These are phyloP conservation scores for Cladosporium sp. DNA, from an alignment of 2,329 filamentous ascomycete genomes.

Conservation along the genomic window DNA sequence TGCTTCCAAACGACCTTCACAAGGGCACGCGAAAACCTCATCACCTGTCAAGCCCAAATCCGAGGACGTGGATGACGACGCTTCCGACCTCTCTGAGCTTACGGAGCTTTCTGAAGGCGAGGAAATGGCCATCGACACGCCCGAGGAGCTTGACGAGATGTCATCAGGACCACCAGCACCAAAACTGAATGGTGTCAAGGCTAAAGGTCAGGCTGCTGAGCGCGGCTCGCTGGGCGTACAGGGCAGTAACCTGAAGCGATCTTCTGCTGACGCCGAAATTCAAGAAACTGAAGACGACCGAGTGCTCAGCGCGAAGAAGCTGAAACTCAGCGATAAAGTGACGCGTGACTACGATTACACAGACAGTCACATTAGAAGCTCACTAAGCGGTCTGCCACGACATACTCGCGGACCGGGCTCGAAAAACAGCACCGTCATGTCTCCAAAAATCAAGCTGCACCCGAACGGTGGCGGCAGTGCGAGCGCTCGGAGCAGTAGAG, in stretches of 20 bases:
- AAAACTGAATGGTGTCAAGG: slow-evolving; percentile 19
- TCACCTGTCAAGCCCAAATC: slow-evolving; percentile 24
- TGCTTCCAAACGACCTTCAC: slow-evolving; percentile 16
- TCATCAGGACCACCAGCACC: slow-evolving; percentile 10
- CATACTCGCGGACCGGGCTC: slow-evolving; percentile 12
- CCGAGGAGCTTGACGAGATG: slow-evolving; percentile 14
- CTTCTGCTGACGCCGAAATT: slow-evolving; percentile 32
- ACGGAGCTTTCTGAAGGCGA: slow-evolving; percentile 34
- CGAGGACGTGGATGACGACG: slow-evolving; percentile 12
- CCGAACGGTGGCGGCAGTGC: slow-evolving; percentile 21
- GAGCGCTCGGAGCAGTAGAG: slow-evolving; percentile 23
- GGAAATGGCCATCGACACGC: slow-evolving; percentile 22
- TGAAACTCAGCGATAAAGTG: slow-evolving; percentile 27
- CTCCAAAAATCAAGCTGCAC: slow-evolving; percentile 21
- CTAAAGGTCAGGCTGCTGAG: slow-evolving; percentile 25
- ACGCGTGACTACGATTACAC: slow-evolving; percentile 26
- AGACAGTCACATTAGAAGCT: slow-evolving; percentile 30
- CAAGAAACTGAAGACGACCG: slow-evolving; percentile 25
- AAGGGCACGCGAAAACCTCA: slow-evolving; percentile 21
- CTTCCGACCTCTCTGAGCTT: slow-evolving; percentile 28
- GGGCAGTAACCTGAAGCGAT: slow-evolving; percentile 28
- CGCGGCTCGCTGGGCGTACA: slow-evolving; percentile 21
- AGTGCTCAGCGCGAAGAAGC: slow-evolving; percentile 30
- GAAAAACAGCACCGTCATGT: slow-evolving; percentile 19
- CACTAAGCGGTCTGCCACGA: neutral